Base-by-base conservation (phyloP, 176 grass and related monocot genomes). In the Oryza nivara region DNA sequence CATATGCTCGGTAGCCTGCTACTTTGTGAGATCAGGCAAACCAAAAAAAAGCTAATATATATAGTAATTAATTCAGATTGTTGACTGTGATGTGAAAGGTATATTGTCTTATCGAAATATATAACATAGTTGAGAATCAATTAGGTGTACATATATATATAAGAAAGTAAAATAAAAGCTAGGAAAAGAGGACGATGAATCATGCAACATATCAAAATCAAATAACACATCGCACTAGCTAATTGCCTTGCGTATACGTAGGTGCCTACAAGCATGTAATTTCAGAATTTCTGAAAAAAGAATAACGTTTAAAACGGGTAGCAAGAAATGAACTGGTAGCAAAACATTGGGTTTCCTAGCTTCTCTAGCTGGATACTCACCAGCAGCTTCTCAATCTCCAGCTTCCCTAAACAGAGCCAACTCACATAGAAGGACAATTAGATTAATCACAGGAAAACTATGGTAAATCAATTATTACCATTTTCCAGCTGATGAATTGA, bases 41-140 rank as follows among this genome's bases (percentile, higher is more conserved):
- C 64, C 34, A 44, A 64, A 6, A 36, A 43, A 17, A 72, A 6
- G 56, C 23, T 56, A 20, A 56, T 35, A 66, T 35, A 70, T 51
- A 20, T 70, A 15, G 14, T 19, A 13, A 22, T 1, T 44, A 49
- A 49, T 49, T 49, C 47, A 56, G 16, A 16, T 56, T 56, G 52
- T 56, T 56, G 12, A 56, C 52, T 56, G 16, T 19, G 52, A 7
- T 56, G 74, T 5, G 8, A 70, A 70, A 58, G 36, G 15, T 52
- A 49, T 54, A 22, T 54, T 15, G 47, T 49, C 48, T 7, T 54
- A 25, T 76, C 16, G 73, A 26, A 73, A 76, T 58, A 76, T 49
- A 44, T 20, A 19, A 44, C 43, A 44, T 82, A 63, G 80, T 61
- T 72, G 52, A 82, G 22, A 72, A 61, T 81, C 28, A 25, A 81